Conservation (phyloP, 2,329 filamentous ascomycete genomes). For the Elsinoe fawcettii region DNA sequence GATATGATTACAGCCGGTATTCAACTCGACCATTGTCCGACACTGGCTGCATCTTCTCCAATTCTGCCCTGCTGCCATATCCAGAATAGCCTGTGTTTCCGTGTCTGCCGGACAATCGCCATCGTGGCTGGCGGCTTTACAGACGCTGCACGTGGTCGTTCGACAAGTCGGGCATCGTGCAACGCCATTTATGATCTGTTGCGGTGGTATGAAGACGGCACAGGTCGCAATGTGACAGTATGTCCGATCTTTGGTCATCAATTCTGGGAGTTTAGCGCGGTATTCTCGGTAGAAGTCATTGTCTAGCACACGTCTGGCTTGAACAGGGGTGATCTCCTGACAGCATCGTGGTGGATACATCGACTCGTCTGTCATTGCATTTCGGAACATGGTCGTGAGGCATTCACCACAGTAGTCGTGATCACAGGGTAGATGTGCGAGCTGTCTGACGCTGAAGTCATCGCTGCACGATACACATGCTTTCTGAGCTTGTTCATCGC, state of each 20-base stretch:
- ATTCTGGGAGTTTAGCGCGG: slow-evolving; percentile 40
- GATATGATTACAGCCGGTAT: slow-evolving; percentile 49
- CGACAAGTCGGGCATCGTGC: slow-evolving; percentile 39
- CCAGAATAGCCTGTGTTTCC: slow-evolving; percentile 29
- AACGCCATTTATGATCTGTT: slow-evolving; percentile 26
- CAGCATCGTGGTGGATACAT: slow-evolving; percentile 51
- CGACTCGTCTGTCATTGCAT: slow-evolving; percentile 39
- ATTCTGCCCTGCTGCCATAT: slow-evolving; percentile 35
- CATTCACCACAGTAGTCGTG: slow-evolving; percentile 43
- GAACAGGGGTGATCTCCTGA: slow-evolving; percentile 32
- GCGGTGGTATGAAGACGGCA: slow-evolving; percentile 38
- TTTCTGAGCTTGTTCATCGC: not conserved
- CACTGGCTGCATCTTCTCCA: slow-evolving; percentile 49
- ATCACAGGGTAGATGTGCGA: not conserved
- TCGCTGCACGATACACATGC: not conserved
- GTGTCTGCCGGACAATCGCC: slow-evolving; percentile 17
- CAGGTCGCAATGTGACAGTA: slow-evolving; percentile 44
- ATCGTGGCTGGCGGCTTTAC: slow-evolving; percentile 33
- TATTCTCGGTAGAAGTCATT: slow-evolving; percentile 30
- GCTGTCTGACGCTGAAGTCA: not conserved
- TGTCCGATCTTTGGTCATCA: slow-evolving; percentile 38
- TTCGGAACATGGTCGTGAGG: slow-evolving; percentile 37
- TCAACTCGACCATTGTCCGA: slow-evolving; percentile 41
- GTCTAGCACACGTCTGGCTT: slow-evolving; percentile 31
- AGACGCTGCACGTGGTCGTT: slow-evolving; percentile 41